These are phyloP conservation scores for Kazachstania viticola DNA, from an alignment of 805 yeast genomes.

Conservation along the genomic window DNA sequence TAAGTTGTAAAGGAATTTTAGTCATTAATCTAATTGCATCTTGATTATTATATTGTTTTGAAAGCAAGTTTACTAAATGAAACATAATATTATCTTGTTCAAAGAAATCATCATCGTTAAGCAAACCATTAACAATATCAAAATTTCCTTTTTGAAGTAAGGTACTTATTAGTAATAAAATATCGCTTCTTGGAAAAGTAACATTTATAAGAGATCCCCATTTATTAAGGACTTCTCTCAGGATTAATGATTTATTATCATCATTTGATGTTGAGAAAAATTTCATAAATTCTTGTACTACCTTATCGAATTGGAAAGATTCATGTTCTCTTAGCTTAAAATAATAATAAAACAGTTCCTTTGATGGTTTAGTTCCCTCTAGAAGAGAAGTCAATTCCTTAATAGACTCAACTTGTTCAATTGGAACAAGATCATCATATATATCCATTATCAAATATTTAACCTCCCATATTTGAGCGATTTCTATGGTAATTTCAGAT, in stretches of 20 bases:
- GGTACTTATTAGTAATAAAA: conserved; percentile 21
- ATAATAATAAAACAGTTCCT: conserved; percentile 26
- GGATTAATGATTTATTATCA: conserved; percentile 4
- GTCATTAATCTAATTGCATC: conserved; percentile 4
- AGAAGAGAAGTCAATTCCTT: conserved; percentile 1
- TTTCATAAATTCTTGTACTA: conserved; percentile 18
- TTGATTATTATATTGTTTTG: conserved; percentile 4
- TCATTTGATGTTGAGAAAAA: conserved; percentile 9
- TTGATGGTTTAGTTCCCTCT: conserved; percentile 1
- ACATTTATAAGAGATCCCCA: conserved; percentile 43
- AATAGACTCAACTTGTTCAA: conserved; percentile 13
- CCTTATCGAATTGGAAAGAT: conserved; percentile 15
- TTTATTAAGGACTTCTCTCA: conserved; percentile 30
- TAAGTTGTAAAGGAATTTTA: conserved; percentile 41
- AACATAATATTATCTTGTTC: conserved; percentile 36
- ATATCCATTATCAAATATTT: conserved; percentile 37
- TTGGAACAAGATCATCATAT: conserved; percentile 29
- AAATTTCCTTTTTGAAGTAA: conserved; percentile 18
- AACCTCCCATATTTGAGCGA: conserved; percentile 33
- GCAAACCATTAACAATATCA: conserved; percentile 14
- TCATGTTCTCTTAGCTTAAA: conserved; percentile 43
- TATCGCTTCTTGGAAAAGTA: conserved; percentile 23
- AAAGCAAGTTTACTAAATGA: conserved; percentile 18
- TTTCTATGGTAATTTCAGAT: conserved; percentile 5
- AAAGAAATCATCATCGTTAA: conserved; percentile 32